Conservation (phyloP, 441 rosid genomes). For the Omphalea diandra region DNA sequence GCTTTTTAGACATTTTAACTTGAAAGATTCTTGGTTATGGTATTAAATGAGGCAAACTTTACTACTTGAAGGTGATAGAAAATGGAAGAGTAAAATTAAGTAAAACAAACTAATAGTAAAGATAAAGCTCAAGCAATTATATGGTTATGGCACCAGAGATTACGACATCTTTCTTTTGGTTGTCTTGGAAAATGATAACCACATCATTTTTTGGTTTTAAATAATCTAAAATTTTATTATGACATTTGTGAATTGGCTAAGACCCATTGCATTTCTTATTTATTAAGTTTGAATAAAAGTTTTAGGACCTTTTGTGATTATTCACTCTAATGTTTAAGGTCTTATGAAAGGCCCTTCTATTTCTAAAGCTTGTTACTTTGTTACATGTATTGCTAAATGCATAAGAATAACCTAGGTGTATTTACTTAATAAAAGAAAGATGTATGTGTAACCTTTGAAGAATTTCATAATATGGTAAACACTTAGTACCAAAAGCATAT, state of each 20-base stretch:
- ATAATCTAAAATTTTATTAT: not conserved
- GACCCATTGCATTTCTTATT: not conserved
- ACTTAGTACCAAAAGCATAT: not conserved
- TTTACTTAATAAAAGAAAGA: not conserved
- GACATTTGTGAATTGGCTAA: not conserved
- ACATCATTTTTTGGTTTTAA: not conserved
- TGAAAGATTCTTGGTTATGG: conserved; percentile 9
- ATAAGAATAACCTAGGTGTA: not conserved
- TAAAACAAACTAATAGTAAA: too few relatives aligned
- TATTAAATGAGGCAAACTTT: not conserved
- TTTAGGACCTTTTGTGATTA: not conserved
- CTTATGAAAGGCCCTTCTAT: not conserved
- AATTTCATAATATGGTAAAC: not conserved
- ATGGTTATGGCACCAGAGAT: too few relatives aligned
- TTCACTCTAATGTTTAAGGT: not conserved
- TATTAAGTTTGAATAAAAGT: not conserved
- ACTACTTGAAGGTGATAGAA: too few relatives aligned
- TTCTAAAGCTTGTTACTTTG: not conserved
- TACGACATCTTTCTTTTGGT: too few relatives aligned
- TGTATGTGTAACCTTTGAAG: not conserved
- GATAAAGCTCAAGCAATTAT: too few relatives aligned
- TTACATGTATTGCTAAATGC: not conserved
- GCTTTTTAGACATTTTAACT: conserved; percentile 3
- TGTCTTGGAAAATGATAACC: not conserved
- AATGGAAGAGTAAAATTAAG: too few relatives aligned